Base-by-base conservation (phyloP, 805 yeast genomes). In the Starmera amethionina region DNA sequence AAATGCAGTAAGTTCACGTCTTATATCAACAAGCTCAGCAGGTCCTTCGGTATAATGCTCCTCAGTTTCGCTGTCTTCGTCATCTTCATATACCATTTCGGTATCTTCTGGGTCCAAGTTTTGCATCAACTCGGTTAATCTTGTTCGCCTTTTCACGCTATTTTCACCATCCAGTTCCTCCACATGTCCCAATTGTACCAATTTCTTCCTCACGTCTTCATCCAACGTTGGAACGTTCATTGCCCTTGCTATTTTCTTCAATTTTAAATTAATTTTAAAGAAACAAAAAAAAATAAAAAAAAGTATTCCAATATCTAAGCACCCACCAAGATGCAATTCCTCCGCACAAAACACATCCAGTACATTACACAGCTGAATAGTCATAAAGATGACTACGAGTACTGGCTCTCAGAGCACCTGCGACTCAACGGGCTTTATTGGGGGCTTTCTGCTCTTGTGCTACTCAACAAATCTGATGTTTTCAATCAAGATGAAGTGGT, bases 381-480 rank as follows among this genome's bases (percentile, higher is more conserved):
- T 37, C 66, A 71, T 46, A 66, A 72, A 40, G 70, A 77, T 56
- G 72, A 81, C 55, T 64, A 78, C 27, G 88, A 82, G 50, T 89
- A 87, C 60, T 87, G 95, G 93, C 60, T 89, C 39, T 75, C 86
- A 10, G 97, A 93, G 53, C 97, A 93, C 58, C 66, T 93, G 38
- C 70, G 97, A 29, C 61, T 93, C 69, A 87, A 85, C 52, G 98
- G 97, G 2, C 70, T 93, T 0, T 93, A 93, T 58, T 93, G 99
- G 99, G 97, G 97, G 0, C 65, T 86, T 3, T 81, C 83, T 14
- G 87, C 96, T 0, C 59, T 89, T 29, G 73, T 73, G 38, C 60
- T 82, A 2, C 55, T 90, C 60, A 67, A 72, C 27, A 65, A 79
- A 3, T 60, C 69, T 30, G 72, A 73, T 12, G 73, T 77, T 0